Evolutionary conservation across 495 filamentous ascomycete species (phyloP), one percentile per base, ranked within the genome.

Genomic region (Cercophora scortea): DNA sequence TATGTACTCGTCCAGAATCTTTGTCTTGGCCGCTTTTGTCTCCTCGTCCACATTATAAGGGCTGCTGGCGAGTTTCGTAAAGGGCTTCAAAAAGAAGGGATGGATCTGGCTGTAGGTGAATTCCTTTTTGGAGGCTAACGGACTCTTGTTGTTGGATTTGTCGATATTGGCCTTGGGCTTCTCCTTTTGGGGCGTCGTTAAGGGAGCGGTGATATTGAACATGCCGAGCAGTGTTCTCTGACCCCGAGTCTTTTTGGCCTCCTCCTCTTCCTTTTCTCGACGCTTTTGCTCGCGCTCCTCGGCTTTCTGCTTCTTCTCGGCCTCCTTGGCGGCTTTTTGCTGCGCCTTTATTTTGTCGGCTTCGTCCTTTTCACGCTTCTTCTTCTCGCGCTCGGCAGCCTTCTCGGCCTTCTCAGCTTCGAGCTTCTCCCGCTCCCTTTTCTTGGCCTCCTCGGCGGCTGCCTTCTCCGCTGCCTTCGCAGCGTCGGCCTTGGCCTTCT

Each of bases 11-110:
- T 79, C 71, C 12, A 80, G 63, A 34, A 70, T 73, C 34, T 54
- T 60, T 41, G 84, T 76, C 42, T 84, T 73, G 19, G 65, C 77
- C 35, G 70, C 66, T 32, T 68, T 68, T 4, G 78, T 78, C 53
- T 82, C 68, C 1, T 79, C 62, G 51, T 89, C 84, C 50, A 66
- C 60, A 64, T 79, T 60, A 65, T 79, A 77, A 59, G 54, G 52
- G 8, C 43, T 54, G 0, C 74, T 72, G 2, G 89, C 87, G 41
- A 91, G 51, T 9, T 55, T 77, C 3, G 87, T 85, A 58, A 86
- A 73, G 12, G 78, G 72, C 49, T 90, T 81, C 9, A 90, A 55
- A 52, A 85, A 90, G 67, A 94, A 96, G 0, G 86, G 79, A 12
- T 87, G 25, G 25, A 25, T 25, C 25, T 25, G 25, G 25, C 25